Base-by-base conservation (phyloP, 129 eudicot genomes). In the Ambrosia trifida region DNA sequence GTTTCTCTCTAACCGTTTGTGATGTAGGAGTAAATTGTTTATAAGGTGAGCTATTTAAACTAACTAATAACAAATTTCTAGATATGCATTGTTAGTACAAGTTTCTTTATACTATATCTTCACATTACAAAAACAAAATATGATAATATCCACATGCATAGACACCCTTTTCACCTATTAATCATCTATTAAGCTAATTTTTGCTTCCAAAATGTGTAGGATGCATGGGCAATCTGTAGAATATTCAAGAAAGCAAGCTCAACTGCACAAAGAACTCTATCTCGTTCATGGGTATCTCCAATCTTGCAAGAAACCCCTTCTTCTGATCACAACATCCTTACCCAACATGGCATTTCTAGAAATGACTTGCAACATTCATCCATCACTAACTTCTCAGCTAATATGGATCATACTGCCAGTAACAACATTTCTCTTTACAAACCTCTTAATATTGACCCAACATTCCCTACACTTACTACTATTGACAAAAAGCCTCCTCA, bases 201-300 rank as follows among this genome's bases (percentile, higher is more conserved):
- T 38, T 38, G 24, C 46, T 66, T 70, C n/a, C 52, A 33, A 43
- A 57, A 13, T 73, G 31, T 80, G 83, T 90, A 93, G 98, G 98
- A 93, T 40, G 85, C 95, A 56, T 93, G 96, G 98, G 96, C 96
- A 45, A 93, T 93, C 18, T 93, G 98, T 73, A 85, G 93, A 76
- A 93, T 93, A 60, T 93, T 89, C 85, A 93, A 89, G 88, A 93
- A 93, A 85, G 88, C 96, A 30, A 89, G 76, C 95, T 83, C 98
- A 11, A 73, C 75, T 33, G 78, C 91, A 72, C 96, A 85, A 60
- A 85, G 95, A 78, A 86, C 91, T 9, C 73, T 83, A 17, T 81
- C 96, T 66, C 89, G 85, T 70, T 89, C 98, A 64, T 88, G 98
- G 98, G 91, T 81, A 30, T 83, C 96, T 18, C 87, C 91, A 57